These are phyloP conservation scores for Jaltomata sinuosa DNA, from an alignment of 257 asterid species.

Conservation along the genomic window DNA sequence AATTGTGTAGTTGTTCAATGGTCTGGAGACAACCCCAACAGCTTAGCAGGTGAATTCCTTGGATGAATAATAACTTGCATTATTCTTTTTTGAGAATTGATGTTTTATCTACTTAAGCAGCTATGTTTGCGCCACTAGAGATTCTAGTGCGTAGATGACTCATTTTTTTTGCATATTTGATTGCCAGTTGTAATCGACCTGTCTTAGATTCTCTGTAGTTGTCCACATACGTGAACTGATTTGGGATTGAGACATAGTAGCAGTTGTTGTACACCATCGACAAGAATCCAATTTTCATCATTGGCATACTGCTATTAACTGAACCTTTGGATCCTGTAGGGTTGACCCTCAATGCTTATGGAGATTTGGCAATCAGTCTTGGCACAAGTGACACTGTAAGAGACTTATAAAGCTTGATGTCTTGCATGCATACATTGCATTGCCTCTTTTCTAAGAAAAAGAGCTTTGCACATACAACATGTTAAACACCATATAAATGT, in stretches of 20 bases:
- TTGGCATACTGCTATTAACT: background rate
- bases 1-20: slow-evolving; percentile 70
- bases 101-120: background rate
- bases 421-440: background rate
- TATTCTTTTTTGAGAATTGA: background rate
- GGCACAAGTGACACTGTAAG: slow-evolving; percentile 97
- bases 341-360: slow-evolving; percentile 68
- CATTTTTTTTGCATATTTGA: background rate
- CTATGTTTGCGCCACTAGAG: background rate
- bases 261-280: background rate
- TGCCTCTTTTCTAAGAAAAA: background rate
- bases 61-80: background rate
- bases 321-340: slow-evolving; percentile 30
- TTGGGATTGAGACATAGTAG: background rate
- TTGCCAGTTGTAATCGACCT: background rate
- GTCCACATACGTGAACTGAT: background rate
- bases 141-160: background rate
- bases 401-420: background rate
- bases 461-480: background rate
- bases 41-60: slow-evolving; percentile 68
- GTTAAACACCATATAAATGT: background rate
- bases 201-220: background rate
- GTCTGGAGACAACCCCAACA: slow-evolving; percentile 99
- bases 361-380: slow-evolving; percentile 89
- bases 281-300: background rate